Evolutionary conservation across 129 eudicot genomes (phyloP).

Genomic region (Deinandra increscens): DNA sequence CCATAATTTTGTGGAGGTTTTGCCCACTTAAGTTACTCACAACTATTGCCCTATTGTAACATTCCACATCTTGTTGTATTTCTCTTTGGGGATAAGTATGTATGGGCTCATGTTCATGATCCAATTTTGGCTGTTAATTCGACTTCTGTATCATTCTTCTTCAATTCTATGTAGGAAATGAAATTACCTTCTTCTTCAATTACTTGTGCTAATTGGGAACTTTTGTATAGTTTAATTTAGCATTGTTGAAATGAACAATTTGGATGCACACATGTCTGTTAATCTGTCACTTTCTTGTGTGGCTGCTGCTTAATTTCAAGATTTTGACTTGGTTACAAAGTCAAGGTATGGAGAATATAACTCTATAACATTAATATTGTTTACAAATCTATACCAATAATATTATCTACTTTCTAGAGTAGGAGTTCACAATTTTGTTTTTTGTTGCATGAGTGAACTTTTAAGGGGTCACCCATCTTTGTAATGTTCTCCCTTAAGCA

Average conservation of each 20-base stretch:
- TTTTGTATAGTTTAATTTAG: neutral
- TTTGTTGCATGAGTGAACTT: no score
- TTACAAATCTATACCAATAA: no score
- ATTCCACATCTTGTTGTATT: neutral
- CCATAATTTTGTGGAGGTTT: conserved; percentile 36
- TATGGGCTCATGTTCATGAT: conserved; percentile 1
- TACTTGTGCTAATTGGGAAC: neutral
- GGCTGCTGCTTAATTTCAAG: conserved; percentile 2
- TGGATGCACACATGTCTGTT: neutral
- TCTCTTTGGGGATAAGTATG: neutral
- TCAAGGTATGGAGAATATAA: neutral
- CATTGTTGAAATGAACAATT: conserved; percentile 9
- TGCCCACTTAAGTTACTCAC: conserved; percentile 59
- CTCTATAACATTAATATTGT: no score
- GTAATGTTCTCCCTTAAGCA: no score
- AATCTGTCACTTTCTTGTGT: neutral
- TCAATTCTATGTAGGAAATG: neutral
- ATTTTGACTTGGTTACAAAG: neutral
- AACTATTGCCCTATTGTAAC: conserved; percentile 19
- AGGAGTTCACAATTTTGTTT: no score
- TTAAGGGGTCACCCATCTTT: no score
- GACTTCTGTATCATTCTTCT: neutral
- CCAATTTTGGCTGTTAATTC: conserved; percentile 1
- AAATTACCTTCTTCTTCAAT: neutral
- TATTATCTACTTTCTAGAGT: no score